Evolutionary conservation across 495 filamentous ascomycete species (phyloP).

Genomic region (Penicillium antarcticum): DNA sequence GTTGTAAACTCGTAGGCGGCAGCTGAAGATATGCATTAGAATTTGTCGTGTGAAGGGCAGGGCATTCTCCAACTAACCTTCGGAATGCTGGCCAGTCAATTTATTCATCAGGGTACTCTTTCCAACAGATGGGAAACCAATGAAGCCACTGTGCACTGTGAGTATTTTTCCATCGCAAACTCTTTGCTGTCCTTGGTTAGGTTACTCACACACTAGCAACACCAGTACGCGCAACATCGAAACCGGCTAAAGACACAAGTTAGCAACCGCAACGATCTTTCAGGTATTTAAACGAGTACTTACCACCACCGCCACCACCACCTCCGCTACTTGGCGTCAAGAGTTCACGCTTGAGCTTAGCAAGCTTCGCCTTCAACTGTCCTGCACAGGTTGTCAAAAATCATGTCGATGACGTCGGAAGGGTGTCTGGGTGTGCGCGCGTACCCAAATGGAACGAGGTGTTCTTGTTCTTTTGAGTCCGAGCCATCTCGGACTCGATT

Average conservation of each 20-base stretch:
- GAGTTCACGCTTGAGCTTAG: conserved; percentile 94
- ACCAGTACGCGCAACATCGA: conserved; percentile 97
- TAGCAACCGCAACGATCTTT: conserved; percentile 14
- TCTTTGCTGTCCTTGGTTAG: neutral
- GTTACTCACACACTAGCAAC: conserved; percentile 87
- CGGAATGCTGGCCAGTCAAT: conserved; percentile 93
- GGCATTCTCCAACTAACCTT: conserved; percentile 48
- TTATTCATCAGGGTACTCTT: conserved; percentile 96
- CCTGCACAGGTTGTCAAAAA: conserved; percentile 47
- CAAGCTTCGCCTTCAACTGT: conserved; percentile 97
- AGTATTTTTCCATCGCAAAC: conserved; percentile 2
- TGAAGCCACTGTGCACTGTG: conserved; percentile 41
- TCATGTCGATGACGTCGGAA: neutral
- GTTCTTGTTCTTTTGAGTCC: conserved; percentile 97
- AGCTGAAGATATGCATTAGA: conserved; percentile 42
- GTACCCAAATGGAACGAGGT: conserved; percentile 79
- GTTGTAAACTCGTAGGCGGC: conserved; percentile 99
- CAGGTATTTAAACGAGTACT: conserved; percentile 18
- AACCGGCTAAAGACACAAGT: conserved; percentile 60
- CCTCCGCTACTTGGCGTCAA: conserved; percentile 75
- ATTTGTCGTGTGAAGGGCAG: neutral
- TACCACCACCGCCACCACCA: conserved; percentile 74
- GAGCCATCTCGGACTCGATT: conserved; percentile 96
- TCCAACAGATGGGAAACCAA: conserved; percentile 92
- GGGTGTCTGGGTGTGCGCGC: conserved; percentile 7